A percentile compares a stretch with the other conserved stretches of the same genome.
Conservation (phyloP, 352 stramenopile genomes). For the Phytophthora pluvialis region DNA sequence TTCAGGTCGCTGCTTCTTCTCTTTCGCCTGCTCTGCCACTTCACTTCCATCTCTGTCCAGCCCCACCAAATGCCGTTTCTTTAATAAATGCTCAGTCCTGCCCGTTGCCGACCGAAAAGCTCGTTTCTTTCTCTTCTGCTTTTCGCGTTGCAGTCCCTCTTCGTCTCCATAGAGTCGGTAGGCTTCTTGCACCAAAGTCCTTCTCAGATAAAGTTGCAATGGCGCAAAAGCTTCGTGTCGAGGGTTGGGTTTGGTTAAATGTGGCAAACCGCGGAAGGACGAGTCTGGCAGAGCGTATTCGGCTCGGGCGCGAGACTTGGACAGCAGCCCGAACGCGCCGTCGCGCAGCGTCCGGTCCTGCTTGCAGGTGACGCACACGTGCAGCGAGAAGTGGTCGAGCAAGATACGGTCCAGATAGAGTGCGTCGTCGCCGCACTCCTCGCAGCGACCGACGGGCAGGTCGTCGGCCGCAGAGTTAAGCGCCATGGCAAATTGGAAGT, state of each 20-base stretch:
- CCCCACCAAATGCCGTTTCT: slow-evolving; percentile 43
- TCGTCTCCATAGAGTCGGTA: slow-evolving; percentile 54
- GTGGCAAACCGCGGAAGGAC: slow-evolving; percentile 54
- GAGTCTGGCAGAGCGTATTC: slow-evolving; percentile 74
- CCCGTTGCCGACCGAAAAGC: slow-evolving; percentile 57
- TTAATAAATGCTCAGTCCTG: slow-evolving; percentile 66
- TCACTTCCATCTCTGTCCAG: slow-evolving; percentile 14
- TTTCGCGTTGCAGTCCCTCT: slow-evolving; percentile 52
- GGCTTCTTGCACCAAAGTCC: slow-evolving; percentile 58
- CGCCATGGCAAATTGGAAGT: slow-evolving; percentile 5
- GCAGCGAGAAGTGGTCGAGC: slow-evolving; percentile 56
- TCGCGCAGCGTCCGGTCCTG: slow-evolving; percentile 59
- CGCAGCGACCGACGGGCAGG: slow-evolving; percentile 46
- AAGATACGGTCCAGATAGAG: slow-evolving; percentile 58
- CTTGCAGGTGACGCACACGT: slow-evolving; percentile 69
- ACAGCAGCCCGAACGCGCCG: slow-evolving; percentile 65
- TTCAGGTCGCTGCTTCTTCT: slow-evolving; percentile 17
- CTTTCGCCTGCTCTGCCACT: slow-evolving; percentile 6
- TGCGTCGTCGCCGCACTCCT: slow-evolving; percentile 56
- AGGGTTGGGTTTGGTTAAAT: slow-evolving; percentile 66
- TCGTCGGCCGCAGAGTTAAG: slow-evolving; percentile 9
- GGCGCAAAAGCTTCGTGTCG: slow-evolving; percentile 70
- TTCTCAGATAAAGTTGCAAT: slow-evolving; percentile 69
- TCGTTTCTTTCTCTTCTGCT: slow-evolving; percentile 48
- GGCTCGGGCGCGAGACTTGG: slow-evolving; percentile 59